phyloP scores from a whole-genome alignment of 306 rosid species.

The Quercus rubra region DNA sequence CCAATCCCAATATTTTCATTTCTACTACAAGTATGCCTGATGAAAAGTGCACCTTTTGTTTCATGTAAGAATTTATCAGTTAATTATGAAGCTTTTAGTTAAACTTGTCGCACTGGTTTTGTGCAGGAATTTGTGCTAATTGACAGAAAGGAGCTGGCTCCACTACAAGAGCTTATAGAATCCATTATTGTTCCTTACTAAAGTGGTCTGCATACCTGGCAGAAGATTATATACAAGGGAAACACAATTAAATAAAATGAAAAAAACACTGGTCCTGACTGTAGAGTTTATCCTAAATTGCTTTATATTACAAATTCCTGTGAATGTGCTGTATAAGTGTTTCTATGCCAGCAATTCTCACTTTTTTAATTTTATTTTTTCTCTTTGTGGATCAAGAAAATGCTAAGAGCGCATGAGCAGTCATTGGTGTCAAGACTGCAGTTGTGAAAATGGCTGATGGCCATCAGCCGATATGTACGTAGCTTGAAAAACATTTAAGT shows the following conservation, averaged over 20 bases:
- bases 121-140: constrained; percentile 92
- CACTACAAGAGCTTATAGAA: constrained; percentile 98
- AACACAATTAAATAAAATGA: constrained; percentile 15
- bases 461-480: neutral
- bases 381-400: neutral
- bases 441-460: neutral
- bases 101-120: constrained; percentile 2
- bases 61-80: constrained; percentile 13
- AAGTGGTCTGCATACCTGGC: constrained; percentile 32
- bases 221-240: constrained; percentile 28
- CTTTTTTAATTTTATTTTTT: neutral
- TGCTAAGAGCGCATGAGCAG: constrained; percentile 6
- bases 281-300: constrained; percentile 4
- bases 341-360: neutral
- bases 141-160: constrained; percentile 98
- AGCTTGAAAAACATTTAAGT: neutral
- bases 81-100: neutral
- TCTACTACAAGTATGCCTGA: neutral
- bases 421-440: constrained; percentile 9
- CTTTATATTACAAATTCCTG: neutral
- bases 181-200: constrained; percentile 81
- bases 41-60: constrained; percentile 1
- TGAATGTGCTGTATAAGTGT: constrained; percentile 24
- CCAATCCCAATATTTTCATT: no score
- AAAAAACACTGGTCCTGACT: constrained; percentile 32